These are phyloP conservation scores for Kwoniella shivajii DNA, from an alignment of 1,284 basidiomycete species.

Conservation along the genomic window DNA sequence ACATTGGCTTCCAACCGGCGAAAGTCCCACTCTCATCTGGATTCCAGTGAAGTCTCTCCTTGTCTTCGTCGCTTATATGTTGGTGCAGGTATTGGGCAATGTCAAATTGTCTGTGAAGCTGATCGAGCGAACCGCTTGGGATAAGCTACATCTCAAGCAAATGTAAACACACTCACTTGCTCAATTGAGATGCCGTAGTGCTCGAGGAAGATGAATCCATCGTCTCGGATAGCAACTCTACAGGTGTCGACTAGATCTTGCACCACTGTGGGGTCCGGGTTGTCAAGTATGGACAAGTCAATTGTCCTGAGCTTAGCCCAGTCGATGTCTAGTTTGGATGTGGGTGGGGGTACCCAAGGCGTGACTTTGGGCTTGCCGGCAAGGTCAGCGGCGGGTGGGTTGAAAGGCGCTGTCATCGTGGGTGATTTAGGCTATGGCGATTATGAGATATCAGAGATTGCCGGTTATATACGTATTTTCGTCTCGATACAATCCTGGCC, in stretches of 20 bases:
- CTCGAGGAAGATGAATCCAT: slow-evolving; percentile 44
- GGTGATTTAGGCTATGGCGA: slow-evolving; percentile 23
- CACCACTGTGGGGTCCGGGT: slow-evolving; percentile 32
- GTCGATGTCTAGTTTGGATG: slow-evolving; percentile 31
- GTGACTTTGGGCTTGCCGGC: slow-evolving; percentile 34
- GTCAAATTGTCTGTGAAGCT: slow-evolving; percentile 33
- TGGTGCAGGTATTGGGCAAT: slow-evolving; percentile 14
- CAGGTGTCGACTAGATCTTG: slow-evolving; percentile 26
- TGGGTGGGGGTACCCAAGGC: slow-evolving; percentile 31
- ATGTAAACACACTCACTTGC: slow-evolving; percentile 38
- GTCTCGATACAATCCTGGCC: too few species aligned
- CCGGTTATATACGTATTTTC: too few species aligned
- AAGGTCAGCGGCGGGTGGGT: slow-evolving; percentile 31
- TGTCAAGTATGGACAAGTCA: slow-evolving; percentile 35
- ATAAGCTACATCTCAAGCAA: neutral
- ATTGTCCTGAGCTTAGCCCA: slow-evolving; percentile 38
- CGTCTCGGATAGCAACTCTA: slow-evolving; percentile 38
- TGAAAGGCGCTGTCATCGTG: slow-evolving; percentile 24
- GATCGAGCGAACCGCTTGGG: neutral
- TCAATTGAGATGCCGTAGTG: slow-evolving; percentile 41
- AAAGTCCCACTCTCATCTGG: slow-evolving; percentile 16
- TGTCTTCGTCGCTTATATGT: slow-evolving; percentile 20
- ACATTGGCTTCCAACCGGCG: slow-evolving; percentile 17
- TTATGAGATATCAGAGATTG: too few species aligned
- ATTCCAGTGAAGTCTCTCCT: slow-evolving; percentile 18